phyloP scores from a whole-genome alignment of 495 filamentous ascomycete genomes.

The Baudoinia panamericana region DNA sequence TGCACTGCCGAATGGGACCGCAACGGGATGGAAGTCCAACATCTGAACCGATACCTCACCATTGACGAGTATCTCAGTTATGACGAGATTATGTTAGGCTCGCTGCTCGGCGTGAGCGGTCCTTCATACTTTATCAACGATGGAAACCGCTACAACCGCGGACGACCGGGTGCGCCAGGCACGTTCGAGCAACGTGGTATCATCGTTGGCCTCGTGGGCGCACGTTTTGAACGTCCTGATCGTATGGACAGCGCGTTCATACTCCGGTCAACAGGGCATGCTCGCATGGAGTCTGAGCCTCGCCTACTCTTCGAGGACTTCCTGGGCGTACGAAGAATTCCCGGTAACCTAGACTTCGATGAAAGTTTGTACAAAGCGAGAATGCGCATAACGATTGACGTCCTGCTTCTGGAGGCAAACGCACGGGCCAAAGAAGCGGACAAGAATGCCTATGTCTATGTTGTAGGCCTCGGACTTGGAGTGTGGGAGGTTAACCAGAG shows the following conservation, averaged over 20 bases:
- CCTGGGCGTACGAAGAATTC: constrained; percentile 1
- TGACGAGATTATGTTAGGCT: constrained; percentile 19
- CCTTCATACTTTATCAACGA: constrained; percentile 17
- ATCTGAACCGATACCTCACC: constrained; percentile 2
- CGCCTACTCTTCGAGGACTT: constrained; percentile 5
- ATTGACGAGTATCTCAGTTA: constrained; percentile 15
- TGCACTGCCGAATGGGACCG: constrained; percentile 10
- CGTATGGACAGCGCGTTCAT: constrained; percentile 12
- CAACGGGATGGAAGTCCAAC: constrained; percentile 10
- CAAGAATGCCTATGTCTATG: constrained; percentile 27
- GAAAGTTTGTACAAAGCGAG: constrained; percentile 22
- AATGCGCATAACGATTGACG: constrained; percentile 23
- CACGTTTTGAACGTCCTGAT: constrained; percentile 12
- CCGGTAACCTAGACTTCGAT: too few relatives aligned
- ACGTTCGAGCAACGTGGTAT: constrained; percentile 13
- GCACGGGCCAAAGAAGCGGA: constrained; percentile 17
- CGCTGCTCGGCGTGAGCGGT: constrained; percentile 15
- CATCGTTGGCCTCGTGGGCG: constrained; percentile 16
- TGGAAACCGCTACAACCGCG: constrained; percentile 12
- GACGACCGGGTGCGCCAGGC: neutral
- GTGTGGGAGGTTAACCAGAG: constrained; percentile 21
- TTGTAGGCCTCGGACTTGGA: constrained; percentile 31
- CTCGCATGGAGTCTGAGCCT: constrained; percentile 1
- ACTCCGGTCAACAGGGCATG: neutral
- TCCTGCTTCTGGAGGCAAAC: constrained; percentile 27